Evolutionary conservation across 306 rosid species (phyloP).

Genomic region (Gynostemma pentaphyllum): DNA sequence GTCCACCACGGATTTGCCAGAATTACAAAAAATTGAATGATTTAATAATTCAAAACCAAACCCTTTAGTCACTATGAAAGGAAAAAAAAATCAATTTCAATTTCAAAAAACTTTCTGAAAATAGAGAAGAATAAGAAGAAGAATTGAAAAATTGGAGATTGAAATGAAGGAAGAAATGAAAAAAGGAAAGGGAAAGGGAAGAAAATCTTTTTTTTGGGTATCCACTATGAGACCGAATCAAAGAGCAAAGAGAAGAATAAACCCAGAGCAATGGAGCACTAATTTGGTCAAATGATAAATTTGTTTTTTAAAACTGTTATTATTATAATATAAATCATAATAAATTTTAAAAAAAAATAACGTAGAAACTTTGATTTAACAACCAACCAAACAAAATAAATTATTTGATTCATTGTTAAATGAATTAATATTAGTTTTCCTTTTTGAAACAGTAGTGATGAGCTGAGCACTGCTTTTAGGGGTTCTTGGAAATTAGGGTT

Average conservation of each 20-base stretch:
- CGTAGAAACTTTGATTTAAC: not conserved
- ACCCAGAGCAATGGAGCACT: conserved; percentile 6
- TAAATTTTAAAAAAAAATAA: not conserved
- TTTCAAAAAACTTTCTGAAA: not conserved
- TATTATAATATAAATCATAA: not conserved
- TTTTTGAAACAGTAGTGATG: not conserved
- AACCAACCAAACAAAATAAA: not conserved
- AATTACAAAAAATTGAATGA: conserved; percentile 4
- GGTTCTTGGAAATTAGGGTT: conserved; percentile 72
- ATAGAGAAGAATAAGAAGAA: not conserved
- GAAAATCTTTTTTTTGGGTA: not conserved
- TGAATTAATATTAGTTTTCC: too few species aligned
- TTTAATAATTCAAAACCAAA: too few species aligned
- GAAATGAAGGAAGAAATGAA: conserved; percentile 32
- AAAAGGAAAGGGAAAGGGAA: conserved; percentile 1
- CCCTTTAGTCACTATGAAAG: not conserved
- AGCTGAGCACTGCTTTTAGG: conserved; percentile 31
- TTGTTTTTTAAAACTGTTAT: not conserved
- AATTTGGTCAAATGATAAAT: not conserved
- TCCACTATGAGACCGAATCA: conserved; percentile 28
- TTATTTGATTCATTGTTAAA: not conserved
- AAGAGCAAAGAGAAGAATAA: conserved; percentile 18
- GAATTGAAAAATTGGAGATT: conserved; percentile 13
- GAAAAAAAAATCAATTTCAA: conserved; percentile 25
- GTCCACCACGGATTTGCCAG: conserved; percentile 99